These are phyloP conservation scores for Hypoxylon intermedium DNA, from an alignment of 495 filamentous ascomycete genomes.

Conservation along the genomic window DNA sequence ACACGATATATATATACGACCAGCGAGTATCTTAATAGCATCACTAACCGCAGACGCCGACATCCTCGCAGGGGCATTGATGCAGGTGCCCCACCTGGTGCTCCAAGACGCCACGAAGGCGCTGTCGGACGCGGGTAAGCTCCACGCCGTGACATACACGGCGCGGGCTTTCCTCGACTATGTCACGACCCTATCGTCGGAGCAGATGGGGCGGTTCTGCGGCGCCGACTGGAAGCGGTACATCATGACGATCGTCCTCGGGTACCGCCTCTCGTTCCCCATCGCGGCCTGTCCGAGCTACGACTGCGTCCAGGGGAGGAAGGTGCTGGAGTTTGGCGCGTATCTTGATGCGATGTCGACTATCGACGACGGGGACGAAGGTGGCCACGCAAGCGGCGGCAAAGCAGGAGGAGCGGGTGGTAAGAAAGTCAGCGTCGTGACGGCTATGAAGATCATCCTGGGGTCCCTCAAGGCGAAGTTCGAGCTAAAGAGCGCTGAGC, in stretches of 20 bases:
- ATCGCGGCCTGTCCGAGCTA: constrained; percentile 46
- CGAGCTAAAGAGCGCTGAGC: constrained; percentile 42
- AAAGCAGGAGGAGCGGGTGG: neutral
- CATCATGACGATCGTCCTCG: constrained; percentile 48
- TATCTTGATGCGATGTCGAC: constrained; percentile 42
- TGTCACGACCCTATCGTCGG: constrained; percentile 28
- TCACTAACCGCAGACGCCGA: constrained; percentile 46
- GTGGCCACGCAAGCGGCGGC: neutral
- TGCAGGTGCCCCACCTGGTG: constrained; percentile 28
- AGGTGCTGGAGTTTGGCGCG: constrained; percentile 41
- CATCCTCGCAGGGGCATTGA: constrained; percentile 46
- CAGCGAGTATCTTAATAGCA: constrained; percentile 45
- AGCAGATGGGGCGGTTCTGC: constrained; percentile 42
- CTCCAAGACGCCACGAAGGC: neutral
- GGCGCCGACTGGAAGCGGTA: constrained; percentile 45
- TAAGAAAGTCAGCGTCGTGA: constrained; percentile 44
- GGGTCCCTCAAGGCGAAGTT: constrained; percentile 49
- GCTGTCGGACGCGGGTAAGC: constrained; percentile 6
- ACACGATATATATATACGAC: neutral
- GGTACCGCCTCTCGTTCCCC: constrained; percentile 52
- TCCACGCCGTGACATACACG: constrained; percentile 28
- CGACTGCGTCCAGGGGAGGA: constrained; percentile 44
- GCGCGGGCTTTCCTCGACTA: constrained; percentile 42
- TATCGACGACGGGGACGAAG: constrained; percentile 13
- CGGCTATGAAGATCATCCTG: constrained; percentile 50